Conservation (phyloP, 495 filamentous ascomycete genomes). For the Choiromyces venosus region DNA sequence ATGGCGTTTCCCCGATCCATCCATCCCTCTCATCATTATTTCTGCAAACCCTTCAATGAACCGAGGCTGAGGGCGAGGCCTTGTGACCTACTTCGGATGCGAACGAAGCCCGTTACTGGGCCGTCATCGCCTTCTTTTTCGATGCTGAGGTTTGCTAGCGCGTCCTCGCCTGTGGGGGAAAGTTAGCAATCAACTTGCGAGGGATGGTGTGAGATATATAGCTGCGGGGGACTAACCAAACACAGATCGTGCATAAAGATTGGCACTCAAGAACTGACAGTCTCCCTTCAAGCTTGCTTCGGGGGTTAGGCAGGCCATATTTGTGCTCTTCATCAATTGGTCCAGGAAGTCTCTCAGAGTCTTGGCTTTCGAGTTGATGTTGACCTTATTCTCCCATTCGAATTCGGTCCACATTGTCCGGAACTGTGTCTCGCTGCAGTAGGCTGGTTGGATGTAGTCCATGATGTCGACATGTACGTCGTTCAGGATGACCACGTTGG, state of each 20-base stretch:
- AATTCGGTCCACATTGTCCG: slow-evolving; percentile 99
- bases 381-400: slow-evolving; percentile 99
- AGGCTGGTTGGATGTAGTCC: slow-evolving; percentile 98
- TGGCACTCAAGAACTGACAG: slow-evolving; percentile 95
- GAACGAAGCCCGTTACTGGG: slow-evolving; percentile 95
- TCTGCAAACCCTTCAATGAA: slow-evolving; percentile 90
- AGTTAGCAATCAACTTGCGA: slow-evolving; percentile 10
- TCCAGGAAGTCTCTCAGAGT: slow-evolving; percentile 85
- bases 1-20: background rate
- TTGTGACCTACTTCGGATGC: slow-evolving; percentile 96
- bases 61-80: slow-evolving; percentile 91
- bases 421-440: slow-evolving; percentile 97
- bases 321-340: slow-evolving; percentile 93
- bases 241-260: slow-evolving; percentile 93
- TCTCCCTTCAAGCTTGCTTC: slow-evolving; percentile 95
- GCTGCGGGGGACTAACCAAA: slow-evolving; percentile 75
- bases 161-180: slow-evolving; percentile 80
- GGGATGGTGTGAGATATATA: background rate
- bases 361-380: slow-evolving; percentile 97
- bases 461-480: slow-evolving; percentile 99
- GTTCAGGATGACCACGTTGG: slow-evolving; percentile 95
- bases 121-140: slow-evolving; percentile 96
- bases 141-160: slow-evolving; percentile 93
- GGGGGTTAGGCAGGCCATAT: slow-evolving; percentile 97
- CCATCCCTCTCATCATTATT: slow-evolving; percentile 41